Conservation (phyloP, 106 monocot species). For the Dendrobium officinale region DNA sequence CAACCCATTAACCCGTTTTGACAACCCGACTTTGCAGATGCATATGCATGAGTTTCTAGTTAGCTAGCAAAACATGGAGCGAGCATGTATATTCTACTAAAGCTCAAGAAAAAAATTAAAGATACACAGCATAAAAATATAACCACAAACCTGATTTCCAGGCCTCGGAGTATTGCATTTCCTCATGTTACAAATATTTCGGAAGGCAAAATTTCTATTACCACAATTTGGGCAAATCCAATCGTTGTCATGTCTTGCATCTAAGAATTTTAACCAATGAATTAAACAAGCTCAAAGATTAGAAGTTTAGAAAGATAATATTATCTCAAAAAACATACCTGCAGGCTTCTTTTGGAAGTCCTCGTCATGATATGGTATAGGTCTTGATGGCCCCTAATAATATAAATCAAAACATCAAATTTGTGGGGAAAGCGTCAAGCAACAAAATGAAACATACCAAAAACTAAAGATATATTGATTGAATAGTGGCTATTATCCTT, state of each 20-base stretch:
- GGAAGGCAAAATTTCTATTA: slow-evolving; percentile 75
- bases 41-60: not conserved
- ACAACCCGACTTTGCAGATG: not conserved
- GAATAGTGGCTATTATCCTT: not conserved
- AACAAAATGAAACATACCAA: not conserved
- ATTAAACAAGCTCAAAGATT: not conserved
- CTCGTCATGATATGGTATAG: slow-evolving; percentile 56
- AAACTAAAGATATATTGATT: not conserved
- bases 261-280: slow-evolving; percentile 3
- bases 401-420: slow-evolving; percentile 4
- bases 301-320: not conserved
- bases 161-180: slow-evolving; percentile 91
- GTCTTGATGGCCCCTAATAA: slow-evolving; percentile 46
- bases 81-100: not conserved
- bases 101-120: not conserved
- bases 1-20: too few relatives aligned
- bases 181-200: slow-evolving; percentile 90
- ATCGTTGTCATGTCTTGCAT: slow-evolving; percentile 65
- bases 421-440: not conserved
- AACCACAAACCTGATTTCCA: slow-evolving; percentile 50
- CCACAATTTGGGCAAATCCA: slow-evolving; percentile 91
- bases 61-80: not conserved
- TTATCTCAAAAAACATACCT: slow-evolving; percentile 29
- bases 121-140: not conserved
- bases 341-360: slow-evolving; percentile 58